Base-by-base conservation (phyloP, 805 yeast genomes). In the Starmerella apicola region DNA sequence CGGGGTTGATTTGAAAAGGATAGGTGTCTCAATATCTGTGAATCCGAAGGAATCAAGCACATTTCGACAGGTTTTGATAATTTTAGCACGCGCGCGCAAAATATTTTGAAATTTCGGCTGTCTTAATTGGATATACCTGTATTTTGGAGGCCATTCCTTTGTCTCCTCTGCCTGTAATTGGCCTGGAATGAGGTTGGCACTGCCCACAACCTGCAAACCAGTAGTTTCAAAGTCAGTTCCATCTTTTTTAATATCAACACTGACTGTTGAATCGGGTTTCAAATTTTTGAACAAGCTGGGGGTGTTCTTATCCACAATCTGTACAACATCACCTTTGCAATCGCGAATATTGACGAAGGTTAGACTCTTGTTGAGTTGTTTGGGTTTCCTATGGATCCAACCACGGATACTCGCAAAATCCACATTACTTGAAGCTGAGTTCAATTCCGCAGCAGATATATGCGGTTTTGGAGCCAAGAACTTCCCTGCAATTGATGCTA, bases 1-100 rank as follows among this genome's bases (percentile, higher is more conserved):
- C 0, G 98, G 98, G 0, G 98, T 91, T 1, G 95, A 81, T 55
- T 91, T 86, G 67, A 91, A 91, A 22, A 91, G 62, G 5, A 88
- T 58, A 1, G 98, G 98, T 0, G 98, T 91, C 56, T 88, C 98
- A 22, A 91, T 69, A 54, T 91, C 97, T 0, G 72, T 71, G 57
- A 91, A 91, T 1, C 61, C 61, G 16, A 59, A 50, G 0, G 51
- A 39, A 30, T 66, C 66, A 20, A 70, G 53, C 2, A 56, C 57
- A 0, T 45, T 29, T 21, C 74, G 58, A 17, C 67, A 63, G 10
- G 63, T 48, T 20, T 58, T 45, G 42, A 58, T 50, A 17, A 58
- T 51, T 3, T 36, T 27, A 57, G 57, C 82, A 50, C 55, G 49
- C 20, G 30, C 39, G 7, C 54, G 41, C 25, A 61, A 48, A 6